These are phyloP conservation scores for Globisporangium emineosum DNA, from an alignment of 352 stramenopile genomes.

Conservation along the genomic window DNA sequence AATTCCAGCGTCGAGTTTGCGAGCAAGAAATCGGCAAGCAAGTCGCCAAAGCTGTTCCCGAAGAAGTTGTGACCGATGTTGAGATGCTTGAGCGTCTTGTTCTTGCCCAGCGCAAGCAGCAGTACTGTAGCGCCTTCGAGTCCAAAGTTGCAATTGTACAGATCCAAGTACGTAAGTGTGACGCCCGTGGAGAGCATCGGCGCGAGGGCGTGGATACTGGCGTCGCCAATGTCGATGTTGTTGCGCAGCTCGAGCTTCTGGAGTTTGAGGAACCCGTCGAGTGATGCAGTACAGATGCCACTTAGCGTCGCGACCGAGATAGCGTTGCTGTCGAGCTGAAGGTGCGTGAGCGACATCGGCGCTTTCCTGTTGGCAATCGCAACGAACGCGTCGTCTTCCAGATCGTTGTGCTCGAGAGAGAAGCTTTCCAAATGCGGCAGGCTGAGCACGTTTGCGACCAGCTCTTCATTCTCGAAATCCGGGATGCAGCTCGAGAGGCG, in stretches of 20 bases:
- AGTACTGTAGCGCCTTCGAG: conserved; percentile 60
- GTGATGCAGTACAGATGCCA: conserved; percentile 40
- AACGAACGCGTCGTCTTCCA: conserved; percentile 64
- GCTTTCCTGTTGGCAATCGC: conserved; percentile 20
- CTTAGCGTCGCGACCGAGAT: conserved; percentile 44
- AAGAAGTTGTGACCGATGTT: conserved; percentile 80
- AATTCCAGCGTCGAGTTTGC: conserved; percentile 47
- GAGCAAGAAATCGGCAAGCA: conserved; percentile 62
- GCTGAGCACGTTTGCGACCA: conserved; percentile 40
- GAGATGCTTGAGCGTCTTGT: conserved; percentile 51
- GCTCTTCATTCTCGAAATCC: conserved; percentile 51
- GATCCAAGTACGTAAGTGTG: conserved; percentile 54
- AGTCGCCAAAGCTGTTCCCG: conserved; percentile 54
- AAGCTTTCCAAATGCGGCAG: conserved; percentile 36
- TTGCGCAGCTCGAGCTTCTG: conserved; percentile 56
- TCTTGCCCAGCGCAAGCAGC: conserved; percentile 48
- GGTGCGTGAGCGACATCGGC: conserved; percentile 31
- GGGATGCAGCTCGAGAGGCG: conserved; percentile 59
- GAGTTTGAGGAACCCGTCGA: conserved; percentile 48
- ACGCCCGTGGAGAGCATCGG: conserved; percentile 51
- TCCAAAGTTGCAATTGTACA: conserved; percentile 64
- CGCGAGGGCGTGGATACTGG: conserved; percentile 54
- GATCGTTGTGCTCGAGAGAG: conserved; percentile 75
- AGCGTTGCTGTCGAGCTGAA: conserved; percentile 65
- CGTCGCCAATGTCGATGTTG: conserved; percentile 65